phyloP scores from a whole-genome alignment of 306 rosid species.

The Quercus ilex region DNA sequence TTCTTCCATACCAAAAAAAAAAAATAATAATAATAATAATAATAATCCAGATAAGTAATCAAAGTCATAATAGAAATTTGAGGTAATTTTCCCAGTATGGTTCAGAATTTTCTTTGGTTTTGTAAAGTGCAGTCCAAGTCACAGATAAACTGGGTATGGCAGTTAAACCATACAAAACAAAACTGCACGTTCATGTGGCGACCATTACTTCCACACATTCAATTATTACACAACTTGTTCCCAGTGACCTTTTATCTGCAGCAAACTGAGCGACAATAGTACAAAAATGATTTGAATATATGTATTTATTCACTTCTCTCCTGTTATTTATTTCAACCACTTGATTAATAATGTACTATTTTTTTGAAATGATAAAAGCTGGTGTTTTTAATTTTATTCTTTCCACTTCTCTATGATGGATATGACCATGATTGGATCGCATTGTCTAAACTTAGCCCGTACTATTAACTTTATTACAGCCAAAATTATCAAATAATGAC shows the following conservation, averaged over 20 bases:
- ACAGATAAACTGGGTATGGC: background rate
- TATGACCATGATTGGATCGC: background rate
- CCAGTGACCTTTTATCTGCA: background rate
- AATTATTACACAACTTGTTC: background rate
- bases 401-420: background rate
- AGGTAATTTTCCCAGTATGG: too few relatives aligned
- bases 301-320: background rate
- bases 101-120: too few relatives aligned
- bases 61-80: too few relatives aligned
- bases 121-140: background rate
- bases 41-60: too few relatives aligned
- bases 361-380: background rate
- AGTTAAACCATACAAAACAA: background rate
- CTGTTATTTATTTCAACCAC: background rate
- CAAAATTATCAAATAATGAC: background rate
- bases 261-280: too few relatives aligned
- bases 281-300: background rate
- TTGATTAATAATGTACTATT: background rate
- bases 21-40: too few relatives aligned
- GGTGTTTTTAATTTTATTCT: background rate
- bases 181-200: background rate
- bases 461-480: background rate
- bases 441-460: background rate
- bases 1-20: too few relatives aligned
- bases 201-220: background rate